Base-by-base conservation (phyloP, 1,284 basidiomycete species). In the Mycena sp. region DNA sequence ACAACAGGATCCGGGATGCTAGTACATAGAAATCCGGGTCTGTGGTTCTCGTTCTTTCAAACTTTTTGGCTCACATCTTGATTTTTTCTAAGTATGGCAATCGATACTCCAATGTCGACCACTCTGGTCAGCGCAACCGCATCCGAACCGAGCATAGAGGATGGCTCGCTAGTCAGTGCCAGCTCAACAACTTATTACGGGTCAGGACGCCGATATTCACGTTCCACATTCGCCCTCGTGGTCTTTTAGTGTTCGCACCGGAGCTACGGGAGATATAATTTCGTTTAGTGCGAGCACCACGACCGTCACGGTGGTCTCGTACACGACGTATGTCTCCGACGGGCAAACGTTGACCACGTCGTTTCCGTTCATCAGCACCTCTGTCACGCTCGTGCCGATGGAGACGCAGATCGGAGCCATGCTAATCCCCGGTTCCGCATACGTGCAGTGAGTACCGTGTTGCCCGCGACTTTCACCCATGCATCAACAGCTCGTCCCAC, bases 231-330 rank as follows among this genome's bases (percentile, higher is more conserved):
- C n/a, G n/a, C n/a, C n/a, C n/a, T n/a, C n/a, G n/a, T n/a, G n/a
- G n/a, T n/a, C n/a, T n/a, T n/a, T n/a, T n/a, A 54, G 52, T 17
- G 35, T 54, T n/a, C 38, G 52, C 21, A 54, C 44, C 19, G 52
- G 52, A 3, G 40, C 41, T 23, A 44, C 53, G 28, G 41, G 4
- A n/a, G 23, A 14, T 16, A 16, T 43, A 16, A 55, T n/a, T n/a
- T n/a, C 41, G 14, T 16, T 45, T 3, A 40, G 32, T 10, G 28
- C 38, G 1, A 55, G 53, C 11, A 55, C 53, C 21, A n/a, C 21
- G 3, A 30, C 45, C 14, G 32, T 37, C 21, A 45, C 53, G 11
- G 45, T 43, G 16, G 16, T 25, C 26, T 32, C 41, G 1, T 26
- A 26, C 16, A 44, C 41, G 7, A 32, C 21, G 4, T 35, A 19